Conservation (phyloP, 2,329 filamentous ascomycete genomes). For the Blumeriella jaapii region DNA sequence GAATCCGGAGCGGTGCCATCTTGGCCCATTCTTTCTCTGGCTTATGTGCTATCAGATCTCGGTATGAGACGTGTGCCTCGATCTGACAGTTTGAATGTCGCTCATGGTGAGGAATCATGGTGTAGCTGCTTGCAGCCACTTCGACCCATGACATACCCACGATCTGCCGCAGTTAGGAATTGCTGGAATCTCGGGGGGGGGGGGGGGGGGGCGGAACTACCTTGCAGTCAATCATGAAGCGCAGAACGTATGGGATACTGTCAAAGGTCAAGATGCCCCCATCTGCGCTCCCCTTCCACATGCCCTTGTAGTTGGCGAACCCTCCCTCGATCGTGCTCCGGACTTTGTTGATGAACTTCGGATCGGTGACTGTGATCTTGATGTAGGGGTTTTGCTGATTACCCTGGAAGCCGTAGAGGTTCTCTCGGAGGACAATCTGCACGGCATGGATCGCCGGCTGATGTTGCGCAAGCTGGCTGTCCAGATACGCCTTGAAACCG, state of each 20-base stretch:
- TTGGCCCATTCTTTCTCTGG: conserved; percentile 94
- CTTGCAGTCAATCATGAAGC: conserved; percentile 97
- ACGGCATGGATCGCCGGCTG: conserved; percentile 69
- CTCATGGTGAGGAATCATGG: conserved; percentile 51
- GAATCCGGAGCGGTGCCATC: conserved; percentile 83
- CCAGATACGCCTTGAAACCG: conserved; percentile 68
- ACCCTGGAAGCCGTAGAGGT: conserved; percentile 87
- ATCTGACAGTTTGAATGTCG: conserved; percentile 93
- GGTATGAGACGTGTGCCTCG: conserved; percentile 75
- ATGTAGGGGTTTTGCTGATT: conserved; percentile 86
- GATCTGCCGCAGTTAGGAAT: conserved; percentile 39
- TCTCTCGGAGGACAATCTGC: conserved; percentile 73
- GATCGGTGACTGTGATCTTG: conserved; percentile 86
- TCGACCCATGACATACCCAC: conserved; percentile 98
- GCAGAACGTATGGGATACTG: conserved; percentile 85
- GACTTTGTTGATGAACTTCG: conserved; percentile 68
- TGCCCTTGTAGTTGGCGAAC: conserved; percentile 75
- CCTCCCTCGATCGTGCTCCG: conserved; percentile 64
- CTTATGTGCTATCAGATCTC: conserved; percentile 74
- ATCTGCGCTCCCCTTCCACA: conserved; percentile 63
- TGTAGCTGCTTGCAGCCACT: conserved; percentile 62
- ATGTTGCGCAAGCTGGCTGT: conserved; percentile 63
- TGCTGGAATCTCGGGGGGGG: background rate
- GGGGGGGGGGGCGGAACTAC: conserved; percentile 33
- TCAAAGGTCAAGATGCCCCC: conserved; percentile 83